phyloP scores from a whole-genome alignment of 169 alveolate genomes.

The Cryptosporidium sp. region DNA sequence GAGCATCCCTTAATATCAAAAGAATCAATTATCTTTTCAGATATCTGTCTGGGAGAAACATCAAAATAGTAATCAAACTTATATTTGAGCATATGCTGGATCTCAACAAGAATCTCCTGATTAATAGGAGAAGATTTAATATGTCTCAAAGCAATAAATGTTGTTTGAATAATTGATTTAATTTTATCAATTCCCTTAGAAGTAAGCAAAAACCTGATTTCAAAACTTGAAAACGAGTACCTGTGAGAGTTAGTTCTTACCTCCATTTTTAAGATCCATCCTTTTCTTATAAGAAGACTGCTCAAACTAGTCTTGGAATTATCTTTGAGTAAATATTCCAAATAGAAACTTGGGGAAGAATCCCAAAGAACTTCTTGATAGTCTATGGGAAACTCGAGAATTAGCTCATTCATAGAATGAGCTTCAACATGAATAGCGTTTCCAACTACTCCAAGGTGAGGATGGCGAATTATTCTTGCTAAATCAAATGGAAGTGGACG shows the following conservation, averaged over 20 bases:
- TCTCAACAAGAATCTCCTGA: slow-evolving; percentile 27
- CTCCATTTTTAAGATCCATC: slow-evolving; percentile 23
- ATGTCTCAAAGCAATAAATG: slow-evolving; percentile 29
- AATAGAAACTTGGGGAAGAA: slow-evolving; percentile 23
- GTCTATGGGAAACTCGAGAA: slow-evolving; percentile 50
- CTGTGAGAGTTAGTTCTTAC: slow-evolving; percentile 3
- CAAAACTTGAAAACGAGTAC: slow-evolving; percentile 37
- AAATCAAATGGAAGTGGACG: slow-evolving; percentile 28
- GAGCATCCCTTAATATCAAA: slow-evolving; percentile 55
- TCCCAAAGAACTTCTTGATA: slow-evolving; percentile 65
- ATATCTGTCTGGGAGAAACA: slow-evolving; percentile 32
- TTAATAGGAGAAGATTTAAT: slow-evolving; percentile 18
- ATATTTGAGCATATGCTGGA: slow-evolving; percentile 11
- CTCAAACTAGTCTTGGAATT: slow-evolving; percentile 18
- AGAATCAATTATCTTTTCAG: slow-evolving; percentile 11
- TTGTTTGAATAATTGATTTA: slow-evolving; percentile 20
- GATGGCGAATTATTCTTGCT: slow-evolving; percentile 41
- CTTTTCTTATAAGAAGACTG: not conserved
- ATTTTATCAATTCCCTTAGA: slow-evolving; percentile 23
- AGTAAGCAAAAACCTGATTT: slow-evolving; percentile 28
- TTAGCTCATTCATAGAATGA: slow-evolving; percentile 5
- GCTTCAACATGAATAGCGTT: slow-evolving; percentile 6
- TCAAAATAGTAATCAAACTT: slow-evolving; percentile 44
- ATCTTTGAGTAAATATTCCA: slow-evolving; percentile 37
- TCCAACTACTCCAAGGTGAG: slow-evolving; percentile 36